Percentiles rank a stretch among this genome's conserved stretches.
These are phyloP conservation scores for Calocybe gambosa DNA, from an alignment of 1,284 basidiomycete species.

Conservation along the genomic window DNA sequence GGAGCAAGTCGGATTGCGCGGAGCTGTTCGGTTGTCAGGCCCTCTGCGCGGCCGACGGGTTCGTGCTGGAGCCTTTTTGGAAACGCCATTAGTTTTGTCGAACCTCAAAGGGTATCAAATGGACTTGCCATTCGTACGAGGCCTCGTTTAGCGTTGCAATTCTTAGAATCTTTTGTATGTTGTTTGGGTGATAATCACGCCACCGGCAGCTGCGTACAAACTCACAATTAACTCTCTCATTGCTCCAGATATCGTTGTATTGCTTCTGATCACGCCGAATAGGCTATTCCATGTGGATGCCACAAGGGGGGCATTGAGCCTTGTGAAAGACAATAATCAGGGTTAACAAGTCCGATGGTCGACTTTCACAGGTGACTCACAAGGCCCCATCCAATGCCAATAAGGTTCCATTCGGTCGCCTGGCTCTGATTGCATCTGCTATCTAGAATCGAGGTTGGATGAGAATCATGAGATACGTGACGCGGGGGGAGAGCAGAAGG, in stretches of 20 bases:
- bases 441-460: conserved; percentile 17
- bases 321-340: conserved; percentile 7
- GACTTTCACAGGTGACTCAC: too few relatives aligned
- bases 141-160: conserved; percentile 25
- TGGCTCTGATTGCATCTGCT: conserved; percentile 27
- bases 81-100: too few relatives aligned
- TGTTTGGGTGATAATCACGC: conserved; percentile 13
- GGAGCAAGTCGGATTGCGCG: conserved; percentile 29
- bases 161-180: too few relatives aligned
- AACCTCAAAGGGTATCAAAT: too few relatives aligned
- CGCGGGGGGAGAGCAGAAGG: neutral
- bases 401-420: conserved; percentile 26
- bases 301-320: conserved; percentile 28
- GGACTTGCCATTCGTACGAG: conserved; percentile 23
- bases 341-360: neutral
- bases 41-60: conserved; percentile 31
- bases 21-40: conserved; percentile 33
- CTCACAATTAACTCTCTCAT: conserved; percentile 28
- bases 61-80: conserved; percentile 34
- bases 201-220: too few relatives aligned
- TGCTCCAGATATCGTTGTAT: conserved; percentile 24
- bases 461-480: too few relatives aligned
- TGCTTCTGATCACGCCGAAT: conserved; percentile 26
- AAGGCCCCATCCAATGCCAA: conserved; percentile 29
- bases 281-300: conserved; percentile 27